These are phyloP conservation scores for Caloboletus firmus DNA, from an alignment of 1,284 basidiomycete genomes.

Conservation along the genomic window DNA sequence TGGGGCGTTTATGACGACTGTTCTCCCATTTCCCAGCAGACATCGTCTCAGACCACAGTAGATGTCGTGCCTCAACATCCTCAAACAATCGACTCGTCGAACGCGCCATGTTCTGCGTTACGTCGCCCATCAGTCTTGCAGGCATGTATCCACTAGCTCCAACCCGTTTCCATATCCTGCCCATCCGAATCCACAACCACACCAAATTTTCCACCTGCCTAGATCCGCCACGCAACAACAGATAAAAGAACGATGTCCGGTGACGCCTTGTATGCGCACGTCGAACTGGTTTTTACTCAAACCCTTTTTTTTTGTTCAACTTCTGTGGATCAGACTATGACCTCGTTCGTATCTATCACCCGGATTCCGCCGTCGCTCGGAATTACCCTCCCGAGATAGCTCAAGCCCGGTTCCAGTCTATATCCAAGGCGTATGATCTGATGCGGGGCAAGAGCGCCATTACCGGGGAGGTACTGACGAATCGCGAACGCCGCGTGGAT, in stretches of 20 bases:
- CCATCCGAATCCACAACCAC: conserved; percentile 55
- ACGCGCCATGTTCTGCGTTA: conserved; percentile 11
- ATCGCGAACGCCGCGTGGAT: conserved; percentile 27
- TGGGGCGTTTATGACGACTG: neutral
- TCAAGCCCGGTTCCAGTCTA: conserved; percentile 61
- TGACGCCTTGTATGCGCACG: neutral
- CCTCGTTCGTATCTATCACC: conserved; percentile 68
- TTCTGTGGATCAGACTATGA: conserved; percentile 55
- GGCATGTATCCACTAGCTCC: conserved; percentile 20
- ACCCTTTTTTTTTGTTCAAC: neutral
- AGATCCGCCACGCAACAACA: conserved; percentile 53
- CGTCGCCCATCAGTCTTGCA: conserved; percentile 11
- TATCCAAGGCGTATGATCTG: conserved; percentile 59
- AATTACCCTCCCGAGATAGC: conserved; percentile 45
- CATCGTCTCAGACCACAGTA: neutral
- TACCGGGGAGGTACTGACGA: conserved; percentile 18
- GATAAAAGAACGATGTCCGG: conserved; percentile 62
- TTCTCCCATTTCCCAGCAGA: neutral
- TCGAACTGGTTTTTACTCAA: conserved; percentile 1
- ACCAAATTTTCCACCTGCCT: conserved; percentile 70
- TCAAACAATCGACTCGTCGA: conserved; percentile 9
- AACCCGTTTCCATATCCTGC: conserved; percentile 59
- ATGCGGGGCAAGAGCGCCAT: conserved; percentile 44
- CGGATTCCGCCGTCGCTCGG: conserved; percentile 58
- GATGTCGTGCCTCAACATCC: conserved; percentile 10